Evolutionary conservation across 1,139 yeast genomes (phyloP).

Genomic region (Saccharomyces hybrid): DNA sequence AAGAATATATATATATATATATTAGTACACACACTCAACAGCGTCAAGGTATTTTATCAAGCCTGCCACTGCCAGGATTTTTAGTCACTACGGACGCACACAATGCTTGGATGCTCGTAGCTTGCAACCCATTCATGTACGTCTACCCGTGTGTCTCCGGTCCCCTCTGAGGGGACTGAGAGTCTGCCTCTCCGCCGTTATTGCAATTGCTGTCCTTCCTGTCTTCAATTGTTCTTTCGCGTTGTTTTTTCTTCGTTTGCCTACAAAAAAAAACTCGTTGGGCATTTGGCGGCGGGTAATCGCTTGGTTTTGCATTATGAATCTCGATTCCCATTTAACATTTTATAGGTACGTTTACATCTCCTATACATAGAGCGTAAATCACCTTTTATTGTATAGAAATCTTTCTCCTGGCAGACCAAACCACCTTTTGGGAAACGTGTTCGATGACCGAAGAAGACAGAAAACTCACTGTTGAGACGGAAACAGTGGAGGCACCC

Average conservation of each 20-base stretch:
- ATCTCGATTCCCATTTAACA: neutral
- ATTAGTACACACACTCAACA: too few relatives aligned
- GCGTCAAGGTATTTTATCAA: too few relatives aligned
- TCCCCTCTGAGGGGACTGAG: too few relatives aligned
- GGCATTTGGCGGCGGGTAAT: neutral
- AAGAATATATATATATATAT: too few relatives aligned
- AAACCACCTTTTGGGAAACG: neutral
- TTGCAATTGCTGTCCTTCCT: neutral
- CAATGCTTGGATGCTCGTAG: too few relatives aligned
- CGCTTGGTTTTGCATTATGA: neutral
- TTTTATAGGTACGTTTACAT: neutral
- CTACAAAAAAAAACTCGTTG: neutral
- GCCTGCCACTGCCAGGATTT: too few relatives aligned
- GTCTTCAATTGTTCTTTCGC: neutral
- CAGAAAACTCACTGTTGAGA: conserved; percentile 31
- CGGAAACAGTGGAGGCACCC: conserved; percentile 33
- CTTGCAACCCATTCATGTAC: too few relatives aligned
- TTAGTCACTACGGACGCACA: too few relatives aligned
- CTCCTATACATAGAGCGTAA: neutral
- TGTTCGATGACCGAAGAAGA: conserved; percentile 29
- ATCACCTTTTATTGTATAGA: neutral
- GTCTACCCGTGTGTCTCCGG: too few relatives aligned
- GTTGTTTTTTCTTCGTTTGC: neutral
- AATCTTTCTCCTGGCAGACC: neutral
- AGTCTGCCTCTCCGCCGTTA: neutral